A percentile compares a stretch with the other conserved stretches of the same genome.
Conservation (phyloP, 768 basidiomycete species). For the Kwoniella mangroviensis region DNA sequence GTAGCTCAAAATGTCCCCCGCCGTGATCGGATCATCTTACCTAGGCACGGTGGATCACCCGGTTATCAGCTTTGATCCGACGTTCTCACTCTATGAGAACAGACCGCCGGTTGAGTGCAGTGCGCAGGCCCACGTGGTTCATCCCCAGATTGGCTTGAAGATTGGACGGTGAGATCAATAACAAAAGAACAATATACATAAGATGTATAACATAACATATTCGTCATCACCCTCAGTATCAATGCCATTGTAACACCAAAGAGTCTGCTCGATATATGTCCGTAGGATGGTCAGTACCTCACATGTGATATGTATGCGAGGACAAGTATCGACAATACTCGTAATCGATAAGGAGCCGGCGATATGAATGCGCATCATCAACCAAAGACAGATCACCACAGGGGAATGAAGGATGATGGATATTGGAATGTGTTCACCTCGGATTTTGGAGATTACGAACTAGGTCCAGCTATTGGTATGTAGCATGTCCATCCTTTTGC, state of each 20-base stretch:
- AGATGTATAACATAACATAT: not conserved
- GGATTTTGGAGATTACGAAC: conserved; percentile 70
- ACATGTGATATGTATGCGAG: no score
- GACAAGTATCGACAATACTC: no score
- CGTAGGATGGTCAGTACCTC: no score
- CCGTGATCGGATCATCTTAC: not conserved
- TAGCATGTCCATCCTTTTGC: not conserved
- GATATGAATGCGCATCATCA: not conserved
- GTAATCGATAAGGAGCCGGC: not conserved
- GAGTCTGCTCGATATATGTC: no score
- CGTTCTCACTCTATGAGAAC: not conserved
- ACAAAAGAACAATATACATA: not conserved
- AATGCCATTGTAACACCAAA: no score
- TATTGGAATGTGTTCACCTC: conserved; percentile 33
- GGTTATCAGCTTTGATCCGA: not conserved
- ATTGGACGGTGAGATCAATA: not conserved
- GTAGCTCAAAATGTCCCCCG: no score
- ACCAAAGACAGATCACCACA: not conserved
- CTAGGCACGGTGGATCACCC: not conserved
- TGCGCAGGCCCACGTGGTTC: not conserved
- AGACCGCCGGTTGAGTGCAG: not conserved
- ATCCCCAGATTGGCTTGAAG: not conserved
- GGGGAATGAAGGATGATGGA: conserved; percentile 34
- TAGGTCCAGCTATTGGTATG: conserved; percentile 69
- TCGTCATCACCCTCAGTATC: not conserved